Conservation (phyloP, 768 basidiomycete species). For the Amanita pallidorosea region DNA sequence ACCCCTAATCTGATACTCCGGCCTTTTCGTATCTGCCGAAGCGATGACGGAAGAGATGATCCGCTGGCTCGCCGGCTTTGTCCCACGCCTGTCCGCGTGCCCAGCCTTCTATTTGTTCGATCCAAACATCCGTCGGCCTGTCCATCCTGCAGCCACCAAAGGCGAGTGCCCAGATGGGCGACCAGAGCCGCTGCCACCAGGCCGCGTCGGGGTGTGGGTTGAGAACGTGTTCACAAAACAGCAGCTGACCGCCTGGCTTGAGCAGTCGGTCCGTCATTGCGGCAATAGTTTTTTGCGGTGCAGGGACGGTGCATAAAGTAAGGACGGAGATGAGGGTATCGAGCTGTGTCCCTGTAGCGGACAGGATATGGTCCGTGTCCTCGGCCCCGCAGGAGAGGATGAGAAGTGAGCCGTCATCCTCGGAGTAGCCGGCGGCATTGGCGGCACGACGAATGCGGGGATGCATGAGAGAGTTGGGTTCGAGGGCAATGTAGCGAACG, state of each 20-base stretch:
- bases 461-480: constrained; percentile 64
- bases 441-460: constrained; percentile 38
- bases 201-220: constrained; percentile 41
- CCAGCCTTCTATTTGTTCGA: constrained; percentile 38
- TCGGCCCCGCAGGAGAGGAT: constrained; percentile 59
- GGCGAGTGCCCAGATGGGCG: constrained; percentile 49
- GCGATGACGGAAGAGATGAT: constrained; percentile 50
- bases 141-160: constrained; percentile 62
- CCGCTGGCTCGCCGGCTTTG: constrained; percentile 41
- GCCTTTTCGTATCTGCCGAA: constrained; percentile 46
- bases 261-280: constrained; percentile 41
- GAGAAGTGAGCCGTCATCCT: constrained; percentile 39
- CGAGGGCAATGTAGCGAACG: constrained; percentile 58
- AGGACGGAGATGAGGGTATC: constrained; percentile 59
- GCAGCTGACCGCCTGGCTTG: constrained; percentile 50
- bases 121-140: constrained; percentile 40
- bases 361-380: constrained; percentile 37
- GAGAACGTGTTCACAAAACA: constrained; percentile 65
- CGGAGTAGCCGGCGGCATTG: constrained; percentile 37
- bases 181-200: constrained; percentile 69
- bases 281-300: constrained; percentile 36
- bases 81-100: constrained; percentile 32
- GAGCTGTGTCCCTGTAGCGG: constrained; percentile 22
- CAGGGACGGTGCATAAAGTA: constrained; percentile 55
- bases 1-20: background rate